phyloP scores from a whole-genome alignment of 2,329 filamentous ascomycete species.

The Fusarium napiforme region DNA sequence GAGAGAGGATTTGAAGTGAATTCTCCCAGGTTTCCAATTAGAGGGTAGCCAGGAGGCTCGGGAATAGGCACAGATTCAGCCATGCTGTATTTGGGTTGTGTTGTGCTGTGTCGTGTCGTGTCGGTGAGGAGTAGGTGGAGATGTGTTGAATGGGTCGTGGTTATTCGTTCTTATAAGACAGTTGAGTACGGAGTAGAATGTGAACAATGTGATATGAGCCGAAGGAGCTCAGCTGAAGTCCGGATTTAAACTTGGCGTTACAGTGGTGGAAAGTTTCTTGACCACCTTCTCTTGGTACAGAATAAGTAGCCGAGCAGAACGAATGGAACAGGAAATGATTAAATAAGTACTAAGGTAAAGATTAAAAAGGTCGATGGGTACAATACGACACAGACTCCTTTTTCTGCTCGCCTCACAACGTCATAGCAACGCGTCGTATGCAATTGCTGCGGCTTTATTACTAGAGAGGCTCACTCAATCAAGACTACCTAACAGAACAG shows the following conservation, averaged over 20 bases:
- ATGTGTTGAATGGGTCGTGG: not conserved
- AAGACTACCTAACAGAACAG: not conserved
- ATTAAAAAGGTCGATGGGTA: not conserved
- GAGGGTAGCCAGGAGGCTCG: conserved; percentile 69
- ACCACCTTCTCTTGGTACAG: not conserved
- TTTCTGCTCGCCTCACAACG: conserved; percentile 11
- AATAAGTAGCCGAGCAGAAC: not conserved
- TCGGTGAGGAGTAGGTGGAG: not conserved
- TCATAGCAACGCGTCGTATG: conserved; percentile 18
- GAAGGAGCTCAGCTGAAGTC: not conserved
- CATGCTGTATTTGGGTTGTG: conserved; percentile 38
- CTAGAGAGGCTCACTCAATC: not conserved
- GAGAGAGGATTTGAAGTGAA: conserved; percentile 68
- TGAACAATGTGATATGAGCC: conserved; percentile 6
- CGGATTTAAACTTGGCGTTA: conserved; percentile 5
- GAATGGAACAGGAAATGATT: not conserved
- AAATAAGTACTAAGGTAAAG: not conserved
- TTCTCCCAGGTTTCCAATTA: conserved; percentile 73
- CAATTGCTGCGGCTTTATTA: not conserved
- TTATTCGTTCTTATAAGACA: not conserved
- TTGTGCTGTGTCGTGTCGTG: not conserved
- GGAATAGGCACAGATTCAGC: conserved; percentile 64
- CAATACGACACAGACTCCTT: not conserved
- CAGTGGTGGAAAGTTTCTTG: conserved; percentile 13
- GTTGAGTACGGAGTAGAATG: not conserved